Percentiles rank a stretch among this genome's conserved stretches.
Conservation (phyloP, 176 grass and related monocot species). For the Phoenix roebelenii region DNA sequence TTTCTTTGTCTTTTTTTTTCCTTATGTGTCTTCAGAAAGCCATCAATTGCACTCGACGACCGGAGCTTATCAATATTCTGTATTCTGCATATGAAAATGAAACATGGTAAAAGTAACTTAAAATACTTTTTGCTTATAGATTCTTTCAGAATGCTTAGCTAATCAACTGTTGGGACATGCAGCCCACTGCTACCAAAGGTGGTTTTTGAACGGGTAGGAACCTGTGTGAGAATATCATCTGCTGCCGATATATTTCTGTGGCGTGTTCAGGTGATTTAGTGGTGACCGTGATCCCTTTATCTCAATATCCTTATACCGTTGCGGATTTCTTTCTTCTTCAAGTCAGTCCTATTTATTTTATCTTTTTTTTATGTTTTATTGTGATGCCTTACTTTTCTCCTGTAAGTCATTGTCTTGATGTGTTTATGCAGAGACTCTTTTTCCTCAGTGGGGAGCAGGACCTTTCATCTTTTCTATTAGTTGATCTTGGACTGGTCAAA, state of each 20-base stretch:
- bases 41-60: conserved; percentile 36
- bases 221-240: conserved; percentile 52
- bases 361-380: no score
- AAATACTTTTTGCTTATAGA: conserved; percentile 16
- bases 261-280: conserved; percentile 61
- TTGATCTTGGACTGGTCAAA: conserved; percentile 76
- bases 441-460: conserved; percentile 94
- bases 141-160: conserved; percentile 9
- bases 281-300: neutral
- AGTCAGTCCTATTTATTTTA: no score
- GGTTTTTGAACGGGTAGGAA: conserved; percentile 49
- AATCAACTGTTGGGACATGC: conserved; percentile 26
- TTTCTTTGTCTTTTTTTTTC: conserved; percentile 8
- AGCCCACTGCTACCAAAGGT: conserved; percentile 48
- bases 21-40: conserved; percentile 38
- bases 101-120: conserved; percentile 50
- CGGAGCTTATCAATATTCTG: conserved; percentile 52
- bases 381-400: neutral
- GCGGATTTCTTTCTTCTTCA: conserved; percentile 6
- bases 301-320: neutral
- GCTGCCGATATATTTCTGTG: conserved; percentile 62
- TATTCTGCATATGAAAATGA: conserved; percentile 42
- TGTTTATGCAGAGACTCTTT: conserved; percentile 68
- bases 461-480: conserved; percentile 80
- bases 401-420: conserved; percentile 13